These are phyloP conservation scores for Colletotrichum limetticola DNA, from an alignment of 2,329 filamentous ascomycete genomes.

Conservation along the genomic window DNA sequence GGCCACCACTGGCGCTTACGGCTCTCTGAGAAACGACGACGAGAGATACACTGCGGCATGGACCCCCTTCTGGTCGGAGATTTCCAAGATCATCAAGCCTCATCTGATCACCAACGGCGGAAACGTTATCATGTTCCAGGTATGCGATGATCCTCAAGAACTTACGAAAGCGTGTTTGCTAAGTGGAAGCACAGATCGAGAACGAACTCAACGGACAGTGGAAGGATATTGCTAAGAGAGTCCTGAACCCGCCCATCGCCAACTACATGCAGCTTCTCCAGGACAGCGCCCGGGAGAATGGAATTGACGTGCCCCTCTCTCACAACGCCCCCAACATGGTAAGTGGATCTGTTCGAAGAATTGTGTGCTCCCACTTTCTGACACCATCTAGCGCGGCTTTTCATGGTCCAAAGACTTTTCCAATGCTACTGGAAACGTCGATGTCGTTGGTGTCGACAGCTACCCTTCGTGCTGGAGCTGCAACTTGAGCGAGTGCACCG, in stretches of 20 bases:
- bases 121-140: constrained; percentile 62
- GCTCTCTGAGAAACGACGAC: constrained; percentile 63
- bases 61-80: constrained; percentile 62
- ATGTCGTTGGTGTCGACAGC: constrained; percentile 62
- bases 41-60: constrained; percentile 62
- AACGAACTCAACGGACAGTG: constrained; percentile 63
- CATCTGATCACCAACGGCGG: constrained; percentile 68
- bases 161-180: neutral
- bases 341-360: neutral
- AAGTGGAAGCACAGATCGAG: constrained; percentile 54
- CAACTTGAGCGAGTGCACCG: constrained; percentile 68
- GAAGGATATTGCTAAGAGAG: constrained; percentile 51
- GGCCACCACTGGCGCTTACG: constrained; percentile 70
- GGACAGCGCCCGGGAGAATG: constrained; percentile 61
- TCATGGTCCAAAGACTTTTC: constrained; percentile 72
- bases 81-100: constrained; percentile 60
- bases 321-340: constrained; percentile 70
- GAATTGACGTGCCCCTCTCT: constrained; percentile 67
- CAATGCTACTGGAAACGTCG: constrained; percentile 65
- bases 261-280: constrained; percentile 69
- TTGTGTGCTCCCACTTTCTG: neutral
- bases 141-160: neutral
- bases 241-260: constrained; percentile 58
- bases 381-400: constrained; percentile 44
- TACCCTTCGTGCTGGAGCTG: constrained; percentile 72